phyloP scores from a whole-genome alignment of 441 rosid species.

The Pelargonium fulgidum region DNA sequence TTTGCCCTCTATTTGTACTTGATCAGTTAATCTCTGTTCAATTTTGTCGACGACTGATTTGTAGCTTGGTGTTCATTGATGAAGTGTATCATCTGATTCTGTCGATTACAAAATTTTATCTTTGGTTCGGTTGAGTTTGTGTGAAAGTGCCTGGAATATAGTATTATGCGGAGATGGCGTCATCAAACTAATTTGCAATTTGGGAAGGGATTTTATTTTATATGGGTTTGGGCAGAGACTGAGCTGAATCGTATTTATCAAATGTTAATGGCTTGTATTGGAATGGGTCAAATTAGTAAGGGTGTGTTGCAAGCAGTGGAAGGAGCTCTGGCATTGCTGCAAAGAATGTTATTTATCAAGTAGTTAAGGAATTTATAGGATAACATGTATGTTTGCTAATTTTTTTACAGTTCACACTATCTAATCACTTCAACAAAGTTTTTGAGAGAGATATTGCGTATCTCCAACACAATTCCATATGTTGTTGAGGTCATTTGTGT shows the following conservation, averaged over 20 bases:
- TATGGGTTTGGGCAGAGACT: not conserved
- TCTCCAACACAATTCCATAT: not conserved
- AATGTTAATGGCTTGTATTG: not conserved
- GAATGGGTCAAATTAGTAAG: not conserved
- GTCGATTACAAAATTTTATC: not conserved
- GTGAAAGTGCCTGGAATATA: too few relatives aligned
- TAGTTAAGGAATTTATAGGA: too few relatives aligned
- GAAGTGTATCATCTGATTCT: not conserved
- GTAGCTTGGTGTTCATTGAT: not conserved
- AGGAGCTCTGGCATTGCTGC: not conserved
- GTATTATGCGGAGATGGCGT: not conserved
- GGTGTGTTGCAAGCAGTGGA: not conserved
- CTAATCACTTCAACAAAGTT: not conserved
- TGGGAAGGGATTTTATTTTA: not conserved
- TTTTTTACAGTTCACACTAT: too few relatives aligned
- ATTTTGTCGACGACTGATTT: not conserved
- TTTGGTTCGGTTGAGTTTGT: too few relatives aligned
- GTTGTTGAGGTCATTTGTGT: not conserved
- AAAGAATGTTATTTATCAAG: not conserved
- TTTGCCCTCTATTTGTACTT: not conserved
- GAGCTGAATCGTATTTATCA: not conserved
- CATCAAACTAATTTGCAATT: not conserved
- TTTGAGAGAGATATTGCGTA: not conserved
- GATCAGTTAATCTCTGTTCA: not conserved
- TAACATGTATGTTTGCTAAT: too few relatives aligned